phyloP scores from a whole-genome alignment of 176 grass and related monocot species.

The Aegilops bicornis region DNA sequence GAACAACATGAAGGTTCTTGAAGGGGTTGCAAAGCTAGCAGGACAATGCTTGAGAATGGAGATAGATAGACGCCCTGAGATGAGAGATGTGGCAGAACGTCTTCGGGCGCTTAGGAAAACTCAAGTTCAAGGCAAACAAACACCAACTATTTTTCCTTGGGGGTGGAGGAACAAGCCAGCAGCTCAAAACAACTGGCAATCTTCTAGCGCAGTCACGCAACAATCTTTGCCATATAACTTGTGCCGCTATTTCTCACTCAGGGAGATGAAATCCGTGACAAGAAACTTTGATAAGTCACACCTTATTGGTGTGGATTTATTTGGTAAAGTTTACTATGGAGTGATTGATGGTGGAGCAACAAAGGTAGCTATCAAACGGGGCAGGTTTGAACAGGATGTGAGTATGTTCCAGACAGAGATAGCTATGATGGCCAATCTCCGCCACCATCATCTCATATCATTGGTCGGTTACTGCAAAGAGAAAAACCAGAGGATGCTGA shows the following conservation, averaged over 20 bases:
- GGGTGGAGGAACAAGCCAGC: neutral
- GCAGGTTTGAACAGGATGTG: neutral
- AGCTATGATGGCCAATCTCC: neutral
- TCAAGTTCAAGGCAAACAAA: too few species aligned
- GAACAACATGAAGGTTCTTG: neutral
- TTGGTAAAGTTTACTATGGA: neutral
- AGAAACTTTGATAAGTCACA: neutral
- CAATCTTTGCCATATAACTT: neutral
- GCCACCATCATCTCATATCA: neutral
- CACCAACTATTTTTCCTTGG: neutral
- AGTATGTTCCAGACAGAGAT: neutral
- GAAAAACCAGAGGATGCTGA: neutral
- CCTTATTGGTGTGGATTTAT: neutral
- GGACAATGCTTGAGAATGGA: constrained; percentile 1
- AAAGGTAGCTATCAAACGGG: neutral
- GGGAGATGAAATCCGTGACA: neutral
- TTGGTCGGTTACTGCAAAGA: neutral
- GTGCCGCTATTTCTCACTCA: neutral
- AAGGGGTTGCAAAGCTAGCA: neutral
- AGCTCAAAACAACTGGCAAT: neutral
- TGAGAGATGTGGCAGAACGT: neutral
- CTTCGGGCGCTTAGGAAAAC: too few species aligned
- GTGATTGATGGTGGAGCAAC: neutral
- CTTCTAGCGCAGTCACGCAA: neutral
- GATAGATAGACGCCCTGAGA: neutral